Evolutionary conservation across 164 flowering plant species (phyloP).

Genomic region (Liquidambar formosana): DNA sequence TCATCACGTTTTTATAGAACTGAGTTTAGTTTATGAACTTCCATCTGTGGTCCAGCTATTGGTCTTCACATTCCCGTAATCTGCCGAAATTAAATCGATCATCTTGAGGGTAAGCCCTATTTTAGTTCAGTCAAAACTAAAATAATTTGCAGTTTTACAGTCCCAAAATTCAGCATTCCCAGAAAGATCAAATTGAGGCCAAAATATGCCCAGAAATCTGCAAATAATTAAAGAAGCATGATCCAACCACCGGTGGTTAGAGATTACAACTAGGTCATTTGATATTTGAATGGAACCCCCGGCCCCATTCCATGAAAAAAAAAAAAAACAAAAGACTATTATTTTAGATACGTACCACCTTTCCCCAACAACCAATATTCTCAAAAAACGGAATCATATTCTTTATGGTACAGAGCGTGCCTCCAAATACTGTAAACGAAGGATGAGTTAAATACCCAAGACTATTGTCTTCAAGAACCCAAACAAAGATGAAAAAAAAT

Average conservation of each 20-base stretch:
- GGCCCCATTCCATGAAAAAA: not conserved
- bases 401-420: not conserved
- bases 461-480: slow-evolving; percentile 6
- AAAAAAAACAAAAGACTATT: not conserved
- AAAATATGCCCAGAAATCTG: too few relatives aligned
- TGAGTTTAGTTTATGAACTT: not conserved
- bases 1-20: too few relatives aligned
- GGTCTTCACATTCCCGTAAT: not conserved
- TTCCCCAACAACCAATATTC: too few relatives aligned
- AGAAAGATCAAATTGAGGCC: not conserved
- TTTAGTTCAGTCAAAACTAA: not conserved
- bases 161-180: not conserved
- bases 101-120: not conserved
- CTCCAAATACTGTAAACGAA: not conserved
- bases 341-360: too few relatives aligned
- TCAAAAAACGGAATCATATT: not conserved
- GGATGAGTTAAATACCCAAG: slow-evolving; percentile 2
- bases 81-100: not conserved
- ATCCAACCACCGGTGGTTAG: too few relatives aligned
- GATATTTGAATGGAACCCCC: too few relatives aligned
- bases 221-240: too few relatives aligned
- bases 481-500: not conserved
- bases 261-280: too few relatives aligned
- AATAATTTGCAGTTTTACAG: too few relatives aligned
- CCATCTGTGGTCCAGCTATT: not conserved